Evolutionary conservation across 2,329 filamentous ascomycete species (phyloP).

Genomic region (Botrytis medusae): DNA sequence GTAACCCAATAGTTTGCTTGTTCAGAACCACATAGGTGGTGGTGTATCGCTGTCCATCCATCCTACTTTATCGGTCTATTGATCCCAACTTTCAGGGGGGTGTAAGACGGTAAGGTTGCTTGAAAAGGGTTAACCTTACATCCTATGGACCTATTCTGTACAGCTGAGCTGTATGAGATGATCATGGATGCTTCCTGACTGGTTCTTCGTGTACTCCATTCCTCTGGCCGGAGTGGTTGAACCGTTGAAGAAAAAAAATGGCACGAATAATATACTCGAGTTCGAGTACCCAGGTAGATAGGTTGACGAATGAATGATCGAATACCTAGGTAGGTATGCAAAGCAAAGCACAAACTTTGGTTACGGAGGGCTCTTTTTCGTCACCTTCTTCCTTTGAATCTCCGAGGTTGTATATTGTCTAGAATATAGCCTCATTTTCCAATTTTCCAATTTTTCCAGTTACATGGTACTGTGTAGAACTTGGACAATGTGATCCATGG

Average conservation of each 20-base stretch:
- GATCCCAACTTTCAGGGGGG: conserved; percentile 9
- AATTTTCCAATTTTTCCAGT: background rate
- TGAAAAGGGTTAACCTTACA: conserved; percentile 15
- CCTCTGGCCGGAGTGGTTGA: background rate
- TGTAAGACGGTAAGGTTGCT: background rate
- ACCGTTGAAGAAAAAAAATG: background rate
- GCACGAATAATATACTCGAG: background rate
- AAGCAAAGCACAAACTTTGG: conserved; percentile 1
- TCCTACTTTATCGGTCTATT: conserved; percentile 1
- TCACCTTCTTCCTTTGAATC: conserved; percentile 11
- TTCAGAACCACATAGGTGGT: background rate
- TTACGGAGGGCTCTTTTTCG: background rate
- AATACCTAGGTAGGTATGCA: background rate
- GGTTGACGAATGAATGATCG: conserved; percentile 12
- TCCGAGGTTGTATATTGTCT: background rate
- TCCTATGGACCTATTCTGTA: background rate
- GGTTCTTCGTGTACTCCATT: background rate
- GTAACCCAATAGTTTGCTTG: background rate
- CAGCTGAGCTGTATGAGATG: background rate
- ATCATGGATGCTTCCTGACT: background rate
- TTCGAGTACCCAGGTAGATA: background rate
- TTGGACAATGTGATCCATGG: background rate
- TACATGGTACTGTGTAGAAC: background rate
- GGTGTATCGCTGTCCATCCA: conserved; percentile 5
- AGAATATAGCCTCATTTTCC: background rate